Evolutionary conservation across 2,329 filamentous ascomycete genomes (phyloP), one percentile per base, ranked within the genome.

Genomic region (Ophiocordyceps australis): DNA sequence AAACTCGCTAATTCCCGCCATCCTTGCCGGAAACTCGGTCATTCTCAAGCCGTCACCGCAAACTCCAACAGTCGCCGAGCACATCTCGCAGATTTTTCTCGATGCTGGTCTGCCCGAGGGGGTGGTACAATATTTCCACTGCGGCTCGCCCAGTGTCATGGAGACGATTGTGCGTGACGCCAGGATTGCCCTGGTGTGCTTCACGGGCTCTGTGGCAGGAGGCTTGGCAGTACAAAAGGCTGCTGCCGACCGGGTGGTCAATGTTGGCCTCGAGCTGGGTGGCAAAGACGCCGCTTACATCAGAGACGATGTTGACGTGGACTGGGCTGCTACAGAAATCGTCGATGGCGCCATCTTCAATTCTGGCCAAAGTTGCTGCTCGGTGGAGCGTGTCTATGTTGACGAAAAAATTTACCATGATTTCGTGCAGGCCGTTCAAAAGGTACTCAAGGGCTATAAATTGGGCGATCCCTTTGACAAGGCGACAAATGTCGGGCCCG

Each of bases 281-380:
- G 86, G 86, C 35, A 95, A 95, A 46, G 86, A 95, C 46, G 81
- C 86, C 5, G 86, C 86, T 14, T 95, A 94, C 43, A 64, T 95
- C 28, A 65, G 86, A 32, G 59, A 59, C 6, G 86, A 95, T 41
- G 82, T 93, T 2, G 83, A 95, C 45, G 52, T 92, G 24, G 70
- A 71, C 24, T 94, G 85, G 86, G 85, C 77, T 1, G 86, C 86
- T 0, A 83, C 79, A 38, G 83, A 94, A 52, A 89, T 95, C 40
- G 82, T 95, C 10, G 86, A 95, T 39, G 86, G 86, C 13, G 75
- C 83, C n/a, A 62, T 95, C 30, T 95, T 95, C 63, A 95, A 95
- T 57, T 93, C 85, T 26, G 86, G 86, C n/a, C 86, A 95, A 58
- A 92, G 82, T 47, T 95, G 86, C 60, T 95, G 86, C 53, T 79